phyloP scores from a whole-genome alignment of 192 early-diverging fungal genomes.

The Podochytrium sp. region DNA sequence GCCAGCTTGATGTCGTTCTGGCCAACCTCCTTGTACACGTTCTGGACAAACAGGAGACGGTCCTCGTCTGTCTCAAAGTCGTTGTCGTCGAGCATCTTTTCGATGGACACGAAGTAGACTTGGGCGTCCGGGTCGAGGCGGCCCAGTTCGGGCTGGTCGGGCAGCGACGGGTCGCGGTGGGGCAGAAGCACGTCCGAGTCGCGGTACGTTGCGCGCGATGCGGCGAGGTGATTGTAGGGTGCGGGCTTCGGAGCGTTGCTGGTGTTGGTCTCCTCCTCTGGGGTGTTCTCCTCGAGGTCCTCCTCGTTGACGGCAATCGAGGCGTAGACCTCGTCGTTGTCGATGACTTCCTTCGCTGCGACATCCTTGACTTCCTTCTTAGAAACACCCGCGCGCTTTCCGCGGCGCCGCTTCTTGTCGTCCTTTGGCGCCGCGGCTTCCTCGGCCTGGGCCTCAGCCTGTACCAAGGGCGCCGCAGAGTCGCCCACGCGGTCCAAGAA shows the following conservation, averaged over 20 bases:
- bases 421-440: neutral
- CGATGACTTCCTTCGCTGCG: neutral
- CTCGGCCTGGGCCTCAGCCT: neutral
- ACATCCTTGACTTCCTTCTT: neutral
- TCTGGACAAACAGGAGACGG: conserved; percentile 67
- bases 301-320: neutral
- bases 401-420: conserved; percentile 12
- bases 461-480: neutral
- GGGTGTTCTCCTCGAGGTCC: neutral
- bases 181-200: conserved; percentile 20
- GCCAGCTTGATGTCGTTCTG: conserved; percentile 75
- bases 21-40: conserved; percentile 77
- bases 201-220: neutral
- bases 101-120: conserved; percentile 44
- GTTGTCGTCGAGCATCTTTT: conserved; percentile 39
- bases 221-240: neutral
- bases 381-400: neutral
- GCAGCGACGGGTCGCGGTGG: conserved; percentile 7
- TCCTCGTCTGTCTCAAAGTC: conserved; percentile 44
- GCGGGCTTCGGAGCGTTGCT: neutral
- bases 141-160: conserved; percentile 25
- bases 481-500: neutral
- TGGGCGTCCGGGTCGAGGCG: conserved; percentile 17
- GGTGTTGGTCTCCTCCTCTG: neutral
- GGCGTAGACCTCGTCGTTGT: conserved; percentile 11